Percentiles rank a stretch among this genome's conserved stretches.
These are phyloP conservation scores for Agapanthus africanus DNA, from an alignment of 106 monocot genomes.

Conservation along the genomic window DNA sequence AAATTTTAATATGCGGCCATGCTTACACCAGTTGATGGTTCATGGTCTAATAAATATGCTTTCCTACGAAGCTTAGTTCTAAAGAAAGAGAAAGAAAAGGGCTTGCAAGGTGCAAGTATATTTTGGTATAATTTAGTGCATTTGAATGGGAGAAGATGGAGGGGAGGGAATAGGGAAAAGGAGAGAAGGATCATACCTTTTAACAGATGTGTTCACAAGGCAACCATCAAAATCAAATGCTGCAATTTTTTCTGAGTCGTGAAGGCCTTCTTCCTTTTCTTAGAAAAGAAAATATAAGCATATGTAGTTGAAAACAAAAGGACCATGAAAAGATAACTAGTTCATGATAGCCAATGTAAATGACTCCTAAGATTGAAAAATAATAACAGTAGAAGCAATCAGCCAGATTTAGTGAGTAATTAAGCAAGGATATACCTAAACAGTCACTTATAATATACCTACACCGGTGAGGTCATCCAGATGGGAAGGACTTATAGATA, in stretches of 20 bases:
- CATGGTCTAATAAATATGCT: neutral
- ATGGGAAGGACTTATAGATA: neutral
- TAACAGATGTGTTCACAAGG: constrained; percentile 77
- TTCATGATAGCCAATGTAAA: neutral
- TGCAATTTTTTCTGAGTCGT: constrained; percentile 69
- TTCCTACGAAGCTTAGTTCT: neutral
- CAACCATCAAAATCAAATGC: constrained; percentile 99
- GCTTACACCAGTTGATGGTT: neutral
- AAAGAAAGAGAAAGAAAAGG: neutral
- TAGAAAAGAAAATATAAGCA: constrained; percentile 2
- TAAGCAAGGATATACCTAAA: too few species aligned
- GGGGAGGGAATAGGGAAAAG: too few species aligned
- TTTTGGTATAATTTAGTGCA: too few species aligned
- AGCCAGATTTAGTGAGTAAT: neutral
- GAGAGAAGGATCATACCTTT: constrained; percentile 49
- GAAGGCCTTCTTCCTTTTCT: constrained; percentile 57
- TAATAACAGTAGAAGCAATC: neutral
- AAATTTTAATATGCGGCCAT: neutral
- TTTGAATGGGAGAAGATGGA: neutral
- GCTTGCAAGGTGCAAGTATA: neutral
- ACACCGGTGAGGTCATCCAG: neutral
- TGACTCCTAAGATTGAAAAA: neutral
- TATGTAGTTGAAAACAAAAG: constrained; percentile 12
- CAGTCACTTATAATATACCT: neutral
- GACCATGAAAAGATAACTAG: neutral